These are phyloP conservation scores for Citropsis articulata DNA, from an alignment of 345 rosid genomes.

Conservation along the genomic window DNA sequence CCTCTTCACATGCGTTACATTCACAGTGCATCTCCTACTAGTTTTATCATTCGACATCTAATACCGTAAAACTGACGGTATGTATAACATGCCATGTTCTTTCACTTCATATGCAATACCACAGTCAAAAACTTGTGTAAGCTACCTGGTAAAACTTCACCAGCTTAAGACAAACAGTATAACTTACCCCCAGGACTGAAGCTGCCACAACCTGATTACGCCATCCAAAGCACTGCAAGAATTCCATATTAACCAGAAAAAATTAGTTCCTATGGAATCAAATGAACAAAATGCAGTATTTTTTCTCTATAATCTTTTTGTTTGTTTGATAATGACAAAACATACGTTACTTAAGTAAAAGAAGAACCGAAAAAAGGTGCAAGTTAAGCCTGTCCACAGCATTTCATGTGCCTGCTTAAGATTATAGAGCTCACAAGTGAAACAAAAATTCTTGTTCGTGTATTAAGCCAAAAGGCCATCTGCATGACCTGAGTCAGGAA, in stretches of 20 bases:
- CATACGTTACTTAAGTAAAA: neutral
- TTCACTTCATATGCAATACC: neutral
- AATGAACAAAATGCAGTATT: neutral
- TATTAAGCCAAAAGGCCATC: neutral
- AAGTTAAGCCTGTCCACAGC: neutral
- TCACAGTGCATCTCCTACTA: neutral
- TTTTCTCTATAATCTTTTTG: neutral
- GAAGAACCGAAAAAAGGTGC: neutral
- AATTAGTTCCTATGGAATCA: slow-evolving; percentile 20
- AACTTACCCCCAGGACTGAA: slow-evolving; percentile 48
- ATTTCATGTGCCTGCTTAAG: neutral
- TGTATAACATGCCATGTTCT: neutral
- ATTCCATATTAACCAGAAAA: slow-evolving; percentile 11
- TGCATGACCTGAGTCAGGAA: neutral
- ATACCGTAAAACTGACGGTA: neutral
- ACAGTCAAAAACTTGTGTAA: slow-evolving; percentile 6
- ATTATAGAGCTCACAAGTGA: neutral
- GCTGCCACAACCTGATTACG: slow-evolving; percentile 50
- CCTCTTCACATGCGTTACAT: slow-evolving; percentile 1
- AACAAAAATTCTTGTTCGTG: neutral
- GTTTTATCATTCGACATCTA: neutral
- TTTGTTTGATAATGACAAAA: neutral
- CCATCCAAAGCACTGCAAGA: slow-evolving; percentile 56
- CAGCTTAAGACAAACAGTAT: neutral
- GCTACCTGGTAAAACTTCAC: neutral